Evolutionary conservation across 345 rosid genomes (phyloP), one percentile per base, ranked within the genome.

Genomic region (Chamaenerion angustifolium): DNA sequence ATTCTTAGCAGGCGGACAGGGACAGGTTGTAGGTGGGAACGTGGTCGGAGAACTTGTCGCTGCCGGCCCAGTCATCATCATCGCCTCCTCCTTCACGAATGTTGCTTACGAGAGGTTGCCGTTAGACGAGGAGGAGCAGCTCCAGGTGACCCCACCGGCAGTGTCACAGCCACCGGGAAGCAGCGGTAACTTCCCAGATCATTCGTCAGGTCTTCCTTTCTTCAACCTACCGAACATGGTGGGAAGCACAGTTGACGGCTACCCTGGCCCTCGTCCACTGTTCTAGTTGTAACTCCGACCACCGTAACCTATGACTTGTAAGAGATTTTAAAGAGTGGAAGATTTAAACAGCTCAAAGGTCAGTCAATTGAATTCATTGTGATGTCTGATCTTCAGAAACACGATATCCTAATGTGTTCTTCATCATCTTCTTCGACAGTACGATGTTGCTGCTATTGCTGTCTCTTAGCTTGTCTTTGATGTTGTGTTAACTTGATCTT

Each of bases 1-100:
- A 43, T 87, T 78, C 52, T 61, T 92, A 12, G 85, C 93, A 10
- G 96, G 98, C 1, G 82, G 89, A 14, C 95, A 87, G 58, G 98
- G 98, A 0, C 98, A 92, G 61, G 93, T 92, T 11, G 84, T 92
- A 3, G 98, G 98, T 0, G 98, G 98, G 16, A 92, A 71, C 69
- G 98, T 92, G 14, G 96, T 84, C 0, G 98, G 98, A 10, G 98
- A 92, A 75, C 60, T 92, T 56, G 80, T 62, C 23, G 89, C 96
- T 12, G 83, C 96, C 0, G 98, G 98, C 3, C 95, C 96, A 1
- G 98, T 92, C 45, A 84, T 92, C 46, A 78, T 92, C 43, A 87
- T 92, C 57, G 95, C 96, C 0, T 73, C 96, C 0, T 92, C 98
- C 12, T 92, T 87, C 54, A 80, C 93, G 1, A 92, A 87, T 70